phyloP scores from a whole-genome alignment of 768 basidiomycete genomes.

The Lactarius sanguifluus region DNA sequence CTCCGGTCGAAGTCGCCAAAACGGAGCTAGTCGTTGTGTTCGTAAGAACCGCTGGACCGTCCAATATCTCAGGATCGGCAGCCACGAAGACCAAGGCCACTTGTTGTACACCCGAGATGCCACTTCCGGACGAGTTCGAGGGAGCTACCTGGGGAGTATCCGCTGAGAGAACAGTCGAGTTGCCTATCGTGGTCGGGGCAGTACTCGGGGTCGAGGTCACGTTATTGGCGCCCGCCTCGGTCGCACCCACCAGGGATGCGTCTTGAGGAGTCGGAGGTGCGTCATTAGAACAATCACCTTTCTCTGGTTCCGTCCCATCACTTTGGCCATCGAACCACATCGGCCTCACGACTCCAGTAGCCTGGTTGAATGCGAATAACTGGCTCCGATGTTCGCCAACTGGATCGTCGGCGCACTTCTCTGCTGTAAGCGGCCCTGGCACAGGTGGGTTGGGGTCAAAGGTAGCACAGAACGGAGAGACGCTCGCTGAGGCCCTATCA shows the following conservation, averaged over 20 bases:
- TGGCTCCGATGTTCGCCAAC: conserved; percentile 48
- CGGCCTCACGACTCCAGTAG: conserved; percentile 52
- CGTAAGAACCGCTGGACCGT: conserved; percentile 1
- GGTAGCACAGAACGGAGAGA: conserved; percentile 56
- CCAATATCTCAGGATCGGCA: conserved; percentile 36
- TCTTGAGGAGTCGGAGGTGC: conserved; percentile 21
- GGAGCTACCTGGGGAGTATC: conserved; percentile 11
- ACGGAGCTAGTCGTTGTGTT: conserved; percentile 3
- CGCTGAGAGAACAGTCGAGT: conserved; percentile 2
- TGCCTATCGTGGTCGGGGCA: background rate
- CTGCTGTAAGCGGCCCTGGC: conserved; percentile 51
- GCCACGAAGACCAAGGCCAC: conserved; percentile 58
- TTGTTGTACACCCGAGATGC: conserved; percentile 37
- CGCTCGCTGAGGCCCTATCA: conserved; percentile 38
- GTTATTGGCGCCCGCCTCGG: conserved; percentile 1
- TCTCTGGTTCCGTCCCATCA: conserved; percentile 31
- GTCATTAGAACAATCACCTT: conserved; percentile 25
- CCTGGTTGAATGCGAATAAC: conserved; percentile 54
- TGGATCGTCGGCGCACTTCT: conserved; percentile 39
- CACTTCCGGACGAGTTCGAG: conserved; percentile 27
- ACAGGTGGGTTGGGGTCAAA: conserved; percentile 53
- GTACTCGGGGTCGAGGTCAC: background rate
- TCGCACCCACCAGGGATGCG: conserved; percentile 21
- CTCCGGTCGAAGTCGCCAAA: conserved; percentile 18
- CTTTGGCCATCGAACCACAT: conserved; percentile 43